phyloP scores from a whole-genome alignment of 371 early-diverging fungal species.

The Amoeboaphelidium protococcarum region DNA sequence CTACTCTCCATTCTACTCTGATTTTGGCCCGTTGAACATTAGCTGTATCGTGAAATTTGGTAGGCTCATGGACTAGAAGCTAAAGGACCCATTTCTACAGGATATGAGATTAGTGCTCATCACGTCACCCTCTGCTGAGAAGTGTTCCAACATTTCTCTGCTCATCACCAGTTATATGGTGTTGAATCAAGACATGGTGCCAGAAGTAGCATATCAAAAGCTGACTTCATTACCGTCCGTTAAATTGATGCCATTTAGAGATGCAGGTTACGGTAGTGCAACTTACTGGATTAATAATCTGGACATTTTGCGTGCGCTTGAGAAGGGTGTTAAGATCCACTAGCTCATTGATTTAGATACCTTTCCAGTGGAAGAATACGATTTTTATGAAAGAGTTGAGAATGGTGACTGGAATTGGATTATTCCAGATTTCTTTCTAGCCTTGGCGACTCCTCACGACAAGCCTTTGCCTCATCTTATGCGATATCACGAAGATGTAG shows the following conservation, averaged over 20 bases:
- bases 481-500: background rate
- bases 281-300: constrained; percentile 27
- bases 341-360: constrained; percentile 22
- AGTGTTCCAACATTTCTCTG: constrained; percentile 7
- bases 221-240: constrained; percentile 15
- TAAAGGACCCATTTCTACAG: constrained; percentile 2
- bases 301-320: constrained; percentile 27
- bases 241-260: constrained; percentile 23
- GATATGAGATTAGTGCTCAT: background rate
- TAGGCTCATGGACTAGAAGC: constrained; percentile 19
- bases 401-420: constrained; percentile 40
- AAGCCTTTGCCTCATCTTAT: constrained; percentile 4
- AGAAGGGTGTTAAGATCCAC: constrained; percentile 14
- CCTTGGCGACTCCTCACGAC: constrained; percentile 27
- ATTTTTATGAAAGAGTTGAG: constrained; percentile 28
- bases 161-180: background rate
- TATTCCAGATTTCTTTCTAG: constrained; percentile 23
- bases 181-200: constrained; percentile 10
- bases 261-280: constrained; percentile 30
- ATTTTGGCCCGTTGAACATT: constrained; percentile 32
- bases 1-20: constrained; percentile 14
- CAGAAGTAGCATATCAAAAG: constrained; percentile 21
- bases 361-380: constrained; percentile 27
- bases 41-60: constrained; percentile 25
- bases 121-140: constrained; percentile 10